phyloP scores from a whole-genome alignment of 768 basidiomycete species.

The Naganishia vaughanmartiniae region DNA sequence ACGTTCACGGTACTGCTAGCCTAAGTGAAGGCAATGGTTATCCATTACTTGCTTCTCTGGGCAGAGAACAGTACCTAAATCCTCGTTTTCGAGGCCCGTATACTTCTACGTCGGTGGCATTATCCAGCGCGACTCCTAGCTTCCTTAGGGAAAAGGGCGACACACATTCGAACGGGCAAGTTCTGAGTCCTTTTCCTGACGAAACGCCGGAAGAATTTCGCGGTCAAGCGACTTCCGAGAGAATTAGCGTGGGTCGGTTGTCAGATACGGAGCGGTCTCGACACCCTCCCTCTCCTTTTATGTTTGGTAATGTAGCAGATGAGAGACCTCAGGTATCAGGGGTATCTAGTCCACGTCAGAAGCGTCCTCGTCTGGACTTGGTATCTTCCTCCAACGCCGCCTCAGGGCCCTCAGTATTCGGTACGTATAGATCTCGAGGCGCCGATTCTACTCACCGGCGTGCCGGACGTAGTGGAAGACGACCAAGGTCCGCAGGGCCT shows the following conservation, averaged over 20 bases:
- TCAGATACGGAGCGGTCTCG: background rate
- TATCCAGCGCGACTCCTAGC: background rate
- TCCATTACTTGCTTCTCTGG: background rate
- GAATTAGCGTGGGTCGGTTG: background rate
- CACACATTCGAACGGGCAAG: background rate
- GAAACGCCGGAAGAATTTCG: background rate
- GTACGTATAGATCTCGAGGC: background rate
- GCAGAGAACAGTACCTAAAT: background rate
- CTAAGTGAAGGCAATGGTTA: background rate
- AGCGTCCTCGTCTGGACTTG: conserved; percentile 4
- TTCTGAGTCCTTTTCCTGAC: background rate
- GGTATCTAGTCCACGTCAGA: background rate
- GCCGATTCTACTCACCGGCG: background rate
- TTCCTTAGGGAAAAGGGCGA: background rate
- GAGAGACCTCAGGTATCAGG: background rate
- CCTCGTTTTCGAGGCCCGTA: background rate
- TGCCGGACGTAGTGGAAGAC: background rate
- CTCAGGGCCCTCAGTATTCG: background rate
- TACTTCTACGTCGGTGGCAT: background rate
- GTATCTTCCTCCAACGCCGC: background rate
- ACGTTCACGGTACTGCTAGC: background rate
- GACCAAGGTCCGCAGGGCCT: background rate
- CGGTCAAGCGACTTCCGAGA: background rate
- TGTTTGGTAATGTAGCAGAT: background rate
- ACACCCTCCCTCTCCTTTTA: background rate